Evolutionary conservation across 306 rosid genomes (phyloP), one percentile per base, ranked within the genome.

Genomic region (Glycine soja): DNA sequence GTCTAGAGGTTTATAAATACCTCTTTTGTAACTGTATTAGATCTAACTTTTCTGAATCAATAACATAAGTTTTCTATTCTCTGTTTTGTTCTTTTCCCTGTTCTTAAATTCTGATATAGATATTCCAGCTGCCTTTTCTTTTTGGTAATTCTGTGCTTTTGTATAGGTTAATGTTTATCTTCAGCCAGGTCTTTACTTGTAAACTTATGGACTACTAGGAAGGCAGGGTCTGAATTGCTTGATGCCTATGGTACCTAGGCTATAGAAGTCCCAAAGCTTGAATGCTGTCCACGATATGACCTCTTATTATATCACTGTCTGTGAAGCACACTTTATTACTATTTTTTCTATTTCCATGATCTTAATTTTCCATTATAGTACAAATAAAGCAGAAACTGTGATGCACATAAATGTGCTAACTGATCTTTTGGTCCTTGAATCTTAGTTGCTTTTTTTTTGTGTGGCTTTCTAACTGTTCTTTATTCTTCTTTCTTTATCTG

Each of bases 391-490:
- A 10, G 38, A 68, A 43, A 16, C n/a, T 70, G 11, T 34, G 76
- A 12, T 79, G 43, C 24, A 9, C 57, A 78, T 54, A 42, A 2
- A 18, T 4, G 56, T 70, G 18, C 77, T 69, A 69, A 40, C 34
- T 70, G 30, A 38, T 45, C 70, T 48, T 70, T 24, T 14, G 15
- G 3, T 56, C 50, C 38, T 18, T 51, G 32, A 50, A 48, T 64
- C 70, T 46, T n/a, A 34, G 51, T 30, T 24, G 2, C 15, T 11
- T 62, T 45, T 19, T 19, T 45, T 12, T 38, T 67, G 50, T 45
- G 52, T 70, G 71, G 69, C 40, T 69, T 74, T 75, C 46, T 56
- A 42, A 70, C 12, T 3, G 59, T 16, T 42, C 4, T 68, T 11
- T 54, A 34, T 14, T 80, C 47, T 68, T 30, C 14, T 53, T 74